phyloP scores from a whole-genome alignment of 768 basidiomycete genomes.

The Suillus plorans region DNA sequence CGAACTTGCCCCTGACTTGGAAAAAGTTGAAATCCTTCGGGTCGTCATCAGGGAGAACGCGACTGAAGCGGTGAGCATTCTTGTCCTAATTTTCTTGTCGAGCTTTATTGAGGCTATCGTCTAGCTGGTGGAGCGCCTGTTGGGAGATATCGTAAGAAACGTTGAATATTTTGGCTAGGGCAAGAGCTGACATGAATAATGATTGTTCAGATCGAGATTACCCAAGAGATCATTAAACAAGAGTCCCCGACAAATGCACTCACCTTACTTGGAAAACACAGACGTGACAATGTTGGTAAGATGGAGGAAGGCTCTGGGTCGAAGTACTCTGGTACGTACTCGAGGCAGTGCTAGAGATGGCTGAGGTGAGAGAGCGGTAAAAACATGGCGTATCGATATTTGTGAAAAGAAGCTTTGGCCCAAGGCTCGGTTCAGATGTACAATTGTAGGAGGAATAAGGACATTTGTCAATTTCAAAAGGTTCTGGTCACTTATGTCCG shows the following conservation, averaged over 20 bases:
- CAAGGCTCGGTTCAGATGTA: too few species aligned
- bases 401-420: too few species aligned
- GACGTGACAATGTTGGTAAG: conserved; percentile 34
- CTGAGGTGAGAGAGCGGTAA: background rate
- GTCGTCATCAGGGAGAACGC: conserved; percentile 60
- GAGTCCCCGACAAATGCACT: conserved; percentile 54
- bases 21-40: conserved; percentile 56
- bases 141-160: conserved; percentile 63
- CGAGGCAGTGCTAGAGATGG: conserved; percentile 57
- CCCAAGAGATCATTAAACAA: conserved; percentile 51
- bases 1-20: conserved; percentile 51
- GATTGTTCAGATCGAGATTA: conserved; percentile 54
- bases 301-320: conserved; percentile 50
- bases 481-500: too few species aligned
- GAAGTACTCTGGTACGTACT: conserved; percentile 58
- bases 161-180: background rate
- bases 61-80: conserved; percentile 45
- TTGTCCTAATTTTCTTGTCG: conserved; percentile 20
- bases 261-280: conserved; percentile 37
- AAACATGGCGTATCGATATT: background rate
- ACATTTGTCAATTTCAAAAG: too few species aligned
- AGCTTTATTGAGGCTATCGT: conserved; percentile 7
- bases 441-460: too few species aligned
- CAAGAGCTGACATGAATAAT: conserved; percentile 4
- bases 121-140: conserved; percentile 61